Conservation (phyloP, 164 flowering plant species). For the Vitis cinerea region DNA sequence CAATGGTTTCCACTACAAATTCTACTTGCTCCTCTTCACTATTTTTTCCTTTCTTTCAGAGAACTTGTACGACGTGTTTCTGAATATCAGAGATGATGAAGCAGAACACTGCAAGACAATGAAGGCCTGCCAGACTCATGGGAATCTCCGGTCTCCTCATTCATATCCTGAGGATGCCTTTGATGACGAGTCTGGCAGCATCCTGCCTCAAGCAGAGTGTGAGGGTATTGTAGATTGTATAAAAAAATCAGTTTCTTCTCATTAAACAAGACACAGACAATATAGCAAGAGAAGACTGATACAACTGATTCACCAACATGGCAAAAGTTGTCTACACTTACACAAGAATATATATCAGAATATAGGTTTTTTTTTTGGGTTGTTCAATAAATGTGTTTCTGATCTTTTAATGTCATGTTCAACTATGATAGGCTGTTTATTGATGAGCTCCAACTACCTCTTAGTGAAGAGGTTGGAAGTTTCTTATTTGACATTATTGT, state of each 20-base stretch:
- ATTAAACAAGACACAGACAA: conserved; percentile 21
- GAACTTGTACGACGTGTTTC: conserved; percentile 82
- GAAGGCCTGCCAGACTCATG: conserved; percentile 92
- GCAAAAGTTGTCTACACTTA: no score
- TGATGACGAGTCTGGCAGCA: conserved; percentile 49
- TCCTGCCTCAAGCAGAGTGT: conserved; percentile 56
- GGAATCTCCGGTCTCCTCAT: conserved; percentile 88
- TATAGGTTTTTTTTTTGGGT: no score
- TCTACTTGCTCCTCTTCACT: not conserved
- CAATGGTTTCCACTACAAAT: no score
- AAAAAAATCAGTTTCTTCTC: conserved; percentile 54
- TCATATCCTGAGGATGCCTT: conserved; percentile 35
- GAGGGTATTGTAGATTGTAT: conserved; percentile 83
- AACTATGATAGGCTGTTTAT: no score
- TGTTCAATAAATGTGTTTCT: no score
- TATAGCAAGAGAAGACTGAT: not conserved
- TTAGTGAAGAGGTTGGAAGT: no score
- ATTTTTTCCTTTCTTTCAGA: conserved; percentile 34
- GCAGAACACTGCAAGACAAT: conserved; percentile 98
- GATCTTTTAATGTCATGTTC: no score
- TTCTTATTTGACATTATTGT: no score
- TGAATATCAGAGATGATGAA: conserved; percentile 91
- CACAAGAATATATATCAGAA: no score
- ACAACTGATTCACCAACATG: no score
- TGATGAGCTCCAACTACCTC: no score